Evolutionary conservation across 2,329 filamentous ascomycete species (phyloP).

Genomic region (Colletotrichum camelliae): DNA sequence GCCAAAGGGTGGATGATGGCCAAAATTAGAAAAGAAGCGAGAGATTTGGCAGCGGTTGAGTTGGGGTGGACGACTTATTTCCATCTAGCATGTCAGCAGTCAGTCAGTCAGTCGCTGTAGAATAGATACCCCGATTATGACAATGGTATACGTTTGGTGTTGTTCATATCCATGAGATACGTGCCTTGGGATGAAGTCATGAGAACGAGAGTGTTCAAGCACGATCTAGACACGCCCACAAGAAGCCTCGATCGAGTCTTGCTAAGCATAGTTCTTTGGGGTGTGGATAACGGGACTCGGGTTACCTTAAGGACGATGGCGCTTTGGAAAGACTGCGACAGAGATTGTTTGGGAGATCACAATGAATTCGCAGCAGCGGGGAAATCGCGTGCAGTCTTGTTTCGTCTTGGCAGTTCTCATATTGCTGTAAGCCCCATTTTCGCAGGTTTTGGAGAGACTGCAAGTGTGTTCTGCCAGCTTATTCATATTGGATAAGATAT

Average conservation of each 20-base stretch:
- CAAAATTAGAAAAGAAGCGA: neutral
- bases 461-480: no score
- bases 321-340: no score
- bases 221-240: neutral
- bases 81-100: slow-evolving; percentile 1
- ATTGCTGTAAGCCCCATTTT: no score
- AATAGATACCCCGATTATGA: slow-evolving; percentile 47
- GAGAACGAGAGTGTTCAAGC: neutral
- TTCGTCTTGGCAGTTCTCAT: no score
- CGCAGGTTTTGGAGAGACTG: no score
- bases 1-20: neutral
- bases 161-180: neutral
- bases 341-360: no score
- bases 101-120: slow-evolving; percentile 31
- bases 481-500: no score
- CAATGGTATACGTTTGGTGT: slow-evolving; percentile 8
- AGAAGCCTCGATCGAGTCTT: fast-evolving
- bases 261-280: no score
- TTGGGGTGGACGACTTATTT: neutral
- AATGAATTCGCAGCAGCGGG: no score
- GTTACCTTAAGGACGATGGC: no score
- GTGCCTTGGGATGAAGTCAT: neutral
- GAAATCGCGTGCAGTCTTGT: no score
- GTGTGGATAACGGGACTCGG: no score
- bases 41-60: neutral